Base-by-base conservation (phyloP, 768 basidiomycete genomes). In the Tricholoma sp. region DNA sequence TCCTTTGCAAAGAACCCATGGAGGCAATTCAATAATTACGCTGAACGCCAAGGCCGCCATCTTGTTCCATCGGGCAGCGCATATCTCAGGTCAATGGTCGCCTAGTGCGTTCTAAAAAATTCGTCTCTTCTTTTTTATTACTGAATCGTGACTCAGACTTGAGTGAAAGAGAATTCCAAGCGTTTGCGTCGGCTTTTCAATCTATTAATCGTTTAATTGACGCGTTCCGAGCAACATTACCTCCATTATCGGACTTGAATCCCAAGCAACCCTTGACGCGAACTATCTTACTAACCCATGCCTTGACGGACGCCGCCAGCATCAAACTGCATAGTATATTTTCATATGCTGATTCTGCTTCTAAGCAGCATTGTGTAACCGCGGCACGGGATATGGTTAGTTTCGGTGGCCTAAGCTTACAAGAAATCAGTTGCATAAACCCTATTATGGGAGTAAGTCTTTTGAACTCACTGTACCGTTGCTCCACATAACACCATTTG, bases 11-110 rank as follows among this genome's bases (percentile, higher is more conserved):
- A 68, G 67, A 44, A 63, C 61, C 50, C 70, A 66, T 50, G 68
- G 72, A 45, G 74, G 70, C 41, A 62, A 69, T 34, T 75, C 74
- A 24, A 67, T 74, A 10, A 70, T 74, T 18, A 72, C 79, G 1
- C 64, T 82, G 61, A 70, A 74, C 48, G 75, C 75, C 55, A 85
- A 86, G 59, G 82, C 84, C 1, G 74, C 80, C 6, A 76, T 84
- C 20, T 68, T 87, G 41, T 80, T 85, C 55, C 84, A 85, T 61
- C 75, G 79, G 20, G 80, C 85, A 8, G 73, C 79, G 7, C 77
- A 80, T 49, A 68, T 88, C 15, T 76, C 78, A 6, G 78, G 76
- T 6, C 76, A 78, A 60, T 79, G 72, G 72, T 67, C 68, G 44
- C 73, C 76, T 12, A 71, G 77, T 79, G 60, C 53, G 75, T 65